Base-by-base conservation (phyloP, 352 stramenopile genomes). In the Globisporangium splendens region DNA sequence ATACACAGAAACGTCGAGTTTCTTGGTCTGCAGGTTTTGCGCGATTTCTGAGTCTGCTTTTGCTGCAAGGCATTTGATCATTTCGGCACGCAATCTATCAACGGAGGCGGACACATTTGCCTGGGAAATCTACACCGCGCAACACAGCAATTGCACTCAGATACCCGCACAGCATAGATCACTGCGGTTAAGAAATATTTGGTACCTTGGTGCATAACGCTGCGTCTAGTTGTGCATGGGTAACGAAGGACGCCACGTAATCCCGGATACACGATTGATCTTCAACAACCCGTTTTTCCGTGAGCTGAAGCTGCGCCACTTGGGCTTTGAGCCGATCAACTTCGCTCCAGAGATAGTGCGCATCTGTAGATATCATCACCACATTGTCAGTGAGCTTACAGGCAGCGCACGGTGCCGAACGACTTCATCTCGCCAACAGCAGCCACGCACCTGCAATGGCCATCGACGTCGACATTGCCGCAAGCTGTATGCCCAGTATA, bases 1-100 rank as follows among this genome's bases (percentile, higher is more conserved):
- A 54, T 81, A 88, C 31, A 86, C 69, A 3, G 77, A 85, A 10
- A 86, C 78, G 54, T 90, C 80, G 39, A 88, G 61, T 53, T 88
- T 86, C 41, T 66, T 79, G 48, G 24, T 71, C 22, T 90, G 77
- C 8, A 88, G 18, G 0, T 49, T 51, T 18, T 68, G 50, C 0
- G 86, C 14, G 3, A 49, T 58, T 8, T 66, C 54, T 1, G 65
- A 12, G 22, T 87, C 72, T 12, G 73, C 80, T 56, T 90, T 90
- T 22, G 69, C 61, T 3, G 68, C 59, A 18, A 88, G 62, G 2
- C 57, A 46, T 13, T 58, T 46, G 12, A 58, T 47, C 18, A 85
- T 42, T 22, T 86, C 71, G 5, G 24, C 48, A 22, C 74, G 71
- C 8, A 79, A 20, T 2, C 61, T 61, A 35, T 83, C 69, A 31